These are phyloP conservation scores for Dillenia suffruticosa DNA, from an alignment of 164 flowering plant genomes.

Conservation along the genomic window DNA sequence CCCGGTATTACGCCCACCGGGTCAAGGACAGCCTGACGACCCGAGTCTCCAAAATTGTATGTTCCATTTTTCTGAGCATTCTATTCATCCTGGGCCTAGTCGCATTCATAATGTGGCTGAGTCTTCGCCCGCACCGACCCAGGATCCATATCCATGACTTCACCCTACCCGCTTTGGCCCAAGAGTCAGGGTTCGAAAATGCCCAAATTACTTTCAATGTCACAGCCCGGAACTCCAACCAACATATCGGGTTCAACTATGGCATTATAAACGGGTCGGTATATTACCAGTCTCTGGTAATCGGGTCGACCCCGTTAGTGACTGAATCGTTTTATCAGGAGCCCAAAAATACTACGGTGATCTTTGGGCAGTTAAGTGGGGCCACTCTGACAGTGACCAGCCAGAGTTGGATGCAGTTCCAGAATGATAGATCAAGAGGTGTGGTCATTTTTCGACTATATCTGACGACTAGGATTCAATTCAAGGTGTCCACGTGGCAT, in stretches of 20 bases:
- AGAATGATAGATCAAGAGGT: slow-evolving; percentile 39
- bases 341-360: slow-evolving; percentile 58
- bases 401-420: slow-evolving; percentile 41
- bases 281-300: slow-evolving; percentile 38
- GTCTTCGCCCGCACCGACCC: slow-evolving; percentile 92
- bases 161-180: slow-evolving; percentile 45
- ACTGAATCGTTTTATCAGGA: slow-evolving; percentile 50
- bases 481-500: slow-evolving; percentile 57
- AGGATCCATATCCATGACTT: slow-evolving; percentile 52
- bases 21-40: slow-evolving; percentile 73
- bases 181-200: slow-evolving; percentile 41
- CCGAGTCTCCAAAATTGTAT: slow-evolving; percentile 53
- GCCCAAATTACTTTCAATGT: slow-evolving; percentile 48
- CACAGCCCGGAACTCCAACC: slow-evolving; percentile 70
- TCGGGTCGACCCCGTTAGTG: slow-evolving; percentile 45
- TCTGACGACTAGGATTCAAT: slow-evolving; percentile 45
- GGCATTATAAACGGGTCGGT: slow-evolving; percentile 42
- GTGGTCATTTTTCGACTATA: slow-evolving; percentile 60
- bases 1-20: slow-evolving; percentile 58
- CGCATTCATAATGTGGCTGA: slow-evolving; percentile 74
- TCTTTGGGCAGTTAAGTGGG: slow-evolving; percentile 37
- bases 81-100: slow-evolving; percentile 56
- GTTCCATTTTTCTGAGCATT: slow-evolving; percentile 53
- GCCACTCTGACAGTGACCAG: slow-evolving; percentile 33
- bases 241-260: slow-evolving; percentile 58